phyloP scores from a whole-genome alignment of 768 basidiomycete species.

The Coprinopsis cinerea region DNA sequence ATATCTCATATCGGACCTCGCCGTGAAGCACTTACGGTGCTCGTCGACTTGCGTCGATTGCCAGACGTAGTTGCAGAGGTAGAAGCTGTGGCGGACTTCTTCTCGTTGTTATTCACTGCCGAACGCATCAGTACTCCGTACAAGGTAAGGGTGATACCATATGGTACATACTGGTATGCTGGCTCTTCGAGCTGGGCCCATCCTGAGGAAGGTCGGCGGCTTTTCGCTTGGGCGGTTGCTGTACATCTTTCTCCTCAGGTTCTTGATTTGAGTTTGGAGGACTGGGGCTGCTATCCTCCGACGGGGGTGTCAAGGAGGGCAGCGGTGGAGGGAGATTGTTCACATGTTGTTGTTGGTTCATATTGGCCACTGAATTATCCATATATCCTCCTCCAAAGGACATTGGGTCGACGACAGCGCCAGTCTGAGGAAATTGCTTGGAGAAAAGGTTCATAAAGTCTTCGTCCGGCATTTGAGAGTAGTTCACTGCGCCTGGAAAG shows the following conservation, averaged over 20 bases:
- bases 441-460: constrained; percentile 74
- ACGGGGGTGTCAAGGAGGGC: constrained; percentile 48
- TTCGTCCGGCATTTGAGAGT: constrained; percentile 65
- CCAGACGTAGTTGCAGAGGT: constrained; percentile 16
- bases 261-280: constrained; percentile 49
- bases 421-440: constrained; percentile 56
- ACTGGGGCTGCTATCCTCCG: constrained; percentile 77
- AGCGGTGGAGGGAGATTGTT: constrained; percentile 35
- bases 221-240: constrained; percentile 62
- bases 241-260: constrained; percentile 38
- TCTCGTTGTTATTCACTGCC: constrained; percentile 23
- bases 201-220: constrained; percentile 57
- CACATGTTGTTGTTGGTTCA: constrained; percentile 61
- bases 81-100: constrained; percentile 13
- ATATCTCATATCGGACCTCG: neutral
- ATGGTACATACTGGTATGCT: constrained; percentile 44
- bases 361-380: constrained; percentile 31
- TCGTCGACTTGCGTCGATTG: constrained; percentile 31
- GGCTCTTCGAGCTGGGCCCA: constrained; percentile 61
- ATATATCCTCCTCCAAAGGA: constrained; percentile 19
- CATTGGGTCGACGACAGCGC: constrained; percentile 13
- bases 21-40: constrained; percentile 6
- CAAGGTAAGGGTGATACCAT: neutral
- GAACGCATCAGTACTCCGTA: neutral
- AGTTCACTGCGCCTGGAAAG: constrained; percentile 48